Conservation (phyloP, 2,329 filamentous ascomycete genomes). For the Stemphylium lycopersici region DNA sequence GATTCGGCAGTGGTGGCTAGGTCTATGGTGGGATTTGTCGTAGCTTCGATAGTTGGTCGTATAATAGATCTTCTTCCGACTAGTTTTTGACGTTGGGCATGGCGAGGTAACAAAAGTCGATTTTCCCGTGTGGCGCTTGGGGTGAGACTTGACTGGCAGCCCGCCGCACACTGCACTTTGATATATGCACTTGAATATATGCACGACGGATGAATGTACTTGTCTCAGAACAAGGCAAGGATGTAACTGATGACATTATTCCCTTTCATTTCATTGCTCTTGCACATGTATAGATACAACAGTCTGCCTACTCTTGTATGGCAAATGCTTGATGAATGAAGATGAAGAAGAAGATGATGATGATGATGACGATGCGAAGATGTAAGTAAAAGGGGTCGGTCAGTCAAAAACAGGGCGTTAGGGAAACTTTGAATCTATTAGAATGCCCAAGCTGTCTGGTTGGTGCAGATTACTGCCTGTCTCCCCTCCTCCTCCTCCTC, state of each 20-base stretch:
- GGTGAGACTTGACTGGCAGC: too few species aligned
- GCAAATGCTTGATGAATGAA: background rate
- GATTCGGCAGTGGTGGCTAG: slow-evolving; percentile 25
- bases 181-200: too few species aligned
- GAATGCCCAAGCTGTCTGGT: slow-evolving; percentile 26
- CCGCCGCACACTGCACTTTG: too few species aligned
- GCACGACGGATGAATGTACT: too few species aligned
- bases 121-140: too few species aligned
- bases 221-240: too few species aligned
- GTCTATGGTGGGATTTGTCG: slow-evolving; percentile 31
- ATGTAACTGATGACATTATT: too few species aligned
- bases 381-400: too few species aligned
- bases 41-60: slow-evolving; percentile 35
- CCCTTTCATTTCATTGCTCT: slow-evolving; percentile 6
- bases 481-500: slow-evolving; percentile 7
- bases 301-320: background rate
- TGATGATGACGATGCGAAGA: too few species aligned
- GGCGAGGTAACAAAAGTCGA: too few species aligned
- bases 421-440: slow-evolving; percentile 35
- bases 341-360: too few species aligned
- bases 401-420: background rate
- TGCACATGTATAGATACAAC: slow-evolving; percentile 39
- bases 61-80: slow-evolving; percentile 32
- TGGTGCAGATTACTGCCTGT: slow-evolving; percentile 20
- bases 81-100: background rate